Evolutionary conservation across 2,329 filamentous ascomycete species (phyloP), one percentile per base, ranked within the genome.

Genomic region (Rachicladosporium sp.): DNA sequence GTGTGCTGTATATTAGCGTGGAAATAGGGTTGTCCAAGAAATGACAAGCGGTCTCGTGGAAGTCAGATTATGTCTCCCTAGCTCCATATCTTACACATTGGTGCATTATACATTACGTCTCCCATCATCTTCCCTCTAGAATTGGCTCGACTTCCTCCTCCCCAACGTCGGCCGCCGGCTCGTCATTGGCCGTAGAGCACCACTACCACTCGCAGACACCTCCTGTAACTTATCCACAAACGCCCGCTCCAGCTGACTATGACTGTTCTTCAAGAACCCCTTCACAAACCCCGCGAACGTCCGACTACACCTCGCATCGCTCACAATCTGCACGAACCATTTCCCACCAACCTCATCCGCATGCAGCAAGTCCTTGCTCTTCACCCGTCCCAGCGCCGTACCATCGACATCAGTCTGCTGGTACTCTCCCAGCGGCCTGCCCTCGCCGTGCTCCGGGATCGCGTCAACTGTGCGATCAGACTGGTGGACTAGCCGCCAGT

Each of bases 201-300:
- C 27, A 6, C 10, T 10, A 8, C 23, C n/a, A 11, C 11, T 13
- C 21, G 40, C 37, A 7, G 43, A 42, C 23, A 38, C 34, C 23
- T 39, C 42, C 37, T 47, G 50, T 37, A 56, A 30, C 38, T 50
- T 50, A 42, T 54, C 51, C 12, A 56, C 53, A 31, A 57, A 59
- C 4, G 51, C 49, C 11, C 43, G 31, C 38, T 57, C 47, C 38
- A 57, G 41, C 36, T 52, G 52, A 32, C 43, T 39, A 43, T 59
- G 56, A 27, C 48, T 54, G 31, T 53, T 53, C 45, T 52, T 56
- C 36, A 57, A 27, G 33, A 57, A 57, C 8, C 50, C 52, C 38
- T 59, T 57, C 27, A 60, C 56, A 36, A 59, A 56, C 7, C 43
- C 42, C 2, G 50, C 54, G 44, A 56, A 60, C 3, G 53, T 53